Evolutionary conservation across 345 rosid species (phyloP).

Genomic region (Adansonia digitata): DNA sequence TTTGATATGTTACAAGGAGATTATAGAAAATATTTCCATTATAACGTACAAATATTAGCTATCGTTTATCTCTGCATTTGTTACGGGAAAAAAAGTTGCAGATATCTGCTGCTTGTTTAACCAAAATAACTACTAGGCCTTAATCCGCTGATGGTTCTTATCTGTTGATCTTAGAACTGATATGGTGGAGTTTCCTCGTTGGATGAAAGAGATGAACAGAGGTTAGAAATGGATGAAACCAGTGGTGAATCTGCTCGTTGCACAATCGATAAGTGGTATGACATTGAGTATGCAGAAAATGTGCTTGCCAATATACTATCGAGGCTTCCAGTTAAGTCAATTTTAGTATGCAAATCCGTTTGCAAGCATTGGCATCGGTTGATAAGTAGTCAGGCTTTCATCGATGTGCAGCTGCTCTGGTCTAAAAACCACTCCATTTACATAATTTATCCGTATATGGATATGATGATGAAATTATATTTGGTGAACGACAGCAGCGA

Average conservation of each 20-base stretch:
- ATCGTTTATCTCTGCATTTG: background rate
- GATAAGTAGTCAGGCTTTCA: constrained; percentile 8
- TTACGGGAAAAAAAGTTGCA: background rate
- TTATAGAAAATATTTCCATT: background rate
- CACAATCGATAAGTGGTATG: constrained; percentile 7
- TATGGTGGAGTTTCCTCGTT: background rate
- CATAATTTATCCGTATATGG: constrained; percentile 15
- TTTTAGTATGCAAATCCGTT: constrained; percentile 1
- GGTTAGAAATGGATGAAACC: constrained; percentile 22
- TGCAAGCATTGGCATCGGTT: constrained; percentile 7
- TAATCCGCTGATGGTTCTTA: background rate
- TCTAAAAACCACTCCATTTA: constrained; percentile 14
- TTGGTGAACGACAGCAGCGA: background rate
- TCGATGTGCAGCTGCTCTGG: constrained; percentile 6
- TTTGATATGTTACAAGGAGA: background rate
- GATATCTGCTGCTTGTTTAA: background rate
- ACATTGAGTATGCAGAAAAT: constrained; percentile 5
- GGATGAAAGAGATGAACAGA: background rate
- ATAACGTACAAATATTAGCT: background rate
- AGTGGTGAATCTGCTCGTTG: background rate
- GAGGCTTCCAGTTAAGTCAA: constrained; percentile 19
- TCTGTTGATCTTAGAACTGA: background rate
- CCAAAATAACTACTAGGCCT: background rate
- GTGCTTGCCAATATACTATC: constrained; percentile 21
- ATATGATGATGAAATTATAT: background rate